These are phyloP conservation scores for Sarcomyxa edulis DNA, from an alignment of 768 basidiomycete genomes.

Conservation along the genomic window DNA sequence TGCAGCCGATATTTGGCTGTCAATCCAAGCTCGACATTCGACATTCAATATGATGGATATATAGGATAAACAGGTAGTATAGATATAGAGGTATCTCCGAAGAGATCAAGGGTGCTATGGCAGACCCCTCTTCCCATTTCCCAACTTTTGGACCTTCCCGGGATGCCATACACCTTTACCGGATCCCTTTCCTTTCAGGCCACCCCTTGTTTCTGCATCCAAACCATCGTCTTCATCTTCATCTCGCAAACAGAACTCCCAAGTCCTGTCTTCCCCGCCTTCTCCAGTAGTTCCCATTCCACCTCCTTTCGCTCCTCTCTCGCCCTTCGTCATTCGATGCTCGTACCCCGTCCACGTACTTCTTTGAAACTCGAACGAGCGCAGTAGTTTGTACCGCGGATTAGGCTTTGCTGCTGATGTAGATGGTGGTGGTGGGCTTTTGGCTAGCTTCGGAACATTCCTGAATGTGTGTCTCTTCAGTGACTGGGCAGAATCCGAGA, in stretches of 20 bases:
- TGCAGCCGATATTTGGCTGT: too few relatives aligned
- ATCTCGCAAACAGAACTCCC: conserved; percentile 71
- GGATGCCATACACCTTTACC: too few relatives aligned
- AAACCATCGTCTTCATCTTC: too few relatives aligned
- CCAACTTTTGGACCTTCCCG: too few relatives aligned
- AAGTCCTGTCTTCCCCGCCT: conserved; percentile 78
- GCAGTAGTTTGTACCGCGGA: conserved; percentile 62
- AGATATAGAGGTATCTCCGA: too few relatives aligned
- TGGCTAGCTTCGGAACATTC: conserved; percentile 73
- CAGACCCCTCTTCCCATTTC: too few relatives aligned
- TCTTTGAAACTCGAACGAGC: conserved; percentile 78
- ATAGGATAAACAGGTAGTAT: too few relatives aligned
- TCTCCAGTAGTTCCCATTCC: conserved; percentile 63
- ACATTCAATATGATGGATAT: too few relatives aligned
- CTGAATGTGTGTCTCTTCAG: conserved; percentile 27
- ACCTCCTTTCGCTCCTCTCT: conserved; percentile 56
- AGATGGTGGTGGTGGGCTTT: conserved; percentile 58
- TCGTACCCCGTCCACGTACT: conserved; percentile 77
- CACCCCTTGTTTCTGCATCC: too few relatives aligned
- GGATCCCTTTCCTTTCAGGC: too few relatives aligned
- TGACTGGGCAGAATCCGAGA: conserved; percentile 3
- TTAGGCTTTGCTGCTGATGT: conserved; percentile 43
- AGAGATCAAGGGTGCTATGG: too few relatives aligned
- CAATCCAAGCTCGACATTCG: too few relatives aligned
- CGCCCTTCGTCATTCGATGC: conserved; percentile 94